phyloP scores from a whole-genome alignment of 2,329 filamentous ascomycete genomes.

The Ascochyta pisi region DNA sequence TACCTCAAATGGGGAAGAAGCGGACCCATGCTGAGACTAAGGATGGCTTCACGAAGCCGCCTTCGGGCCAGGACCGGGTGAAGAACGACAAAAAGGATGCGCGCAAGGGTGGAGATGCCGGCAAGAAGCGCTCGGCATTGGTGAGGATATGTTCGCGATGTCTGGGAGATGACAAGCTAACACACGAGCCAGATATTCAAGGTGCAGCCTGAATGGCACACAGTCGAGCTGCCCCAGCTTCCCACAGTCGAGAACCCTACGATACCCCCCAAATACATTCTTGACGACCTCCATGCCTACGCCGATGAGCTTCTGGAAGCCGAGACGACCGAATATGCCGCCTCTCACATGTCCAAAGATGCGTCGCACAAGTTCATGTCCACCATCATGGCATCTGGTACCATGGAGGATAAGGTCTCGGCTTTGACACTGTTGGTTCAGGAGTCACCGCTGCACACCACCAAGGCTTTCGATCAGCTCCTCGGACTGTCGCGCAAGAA shows the following conservation, averaged over 20 bases:
- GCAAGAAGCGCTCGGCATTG: conserved; percentile 38
- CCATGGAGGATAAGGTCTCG: conserved; percentile 94
- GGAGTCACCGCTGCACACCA: conserved; percentile 93
- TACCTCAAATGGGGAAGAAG: conserved; percentile 51
- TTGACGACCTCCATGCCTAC: conserved; percentile 70
- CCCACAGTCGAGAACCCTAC: conserved; percentile 55
- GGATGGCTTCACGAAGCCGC: conserved; percentile 49
- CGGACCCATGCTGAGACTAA: conserved; percentile 51
- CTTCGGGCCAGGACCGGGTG: conserved; percentile 41
- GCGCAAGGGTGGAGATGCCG: conserved; percentile 44
- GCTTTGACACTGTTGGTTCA: conserved; percentile 93
- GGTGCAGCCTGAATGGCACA: conserved; percentile 73
- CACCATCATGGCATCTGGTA: conserved; percentile 95
- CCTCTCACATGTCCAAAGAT: conserved; percentile 74
- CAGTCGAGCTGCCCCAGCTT: conserved; percentile 62
- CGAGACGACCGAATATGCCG: conserved; percentile 78
- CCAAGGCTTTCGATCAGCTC: conserved; percentile 85
- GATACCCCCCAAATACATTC: conserved; percentile 58
- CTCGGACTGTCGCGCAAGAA: conserved; percentile 87
- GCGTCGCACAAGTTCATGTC: conserved; percentile 96
- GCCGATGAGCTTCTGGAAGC: conserved; percentile 76
- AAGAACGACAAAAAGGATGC: conserved; percentile 38
- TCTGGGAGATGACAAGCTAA: conserved; percentile 25
- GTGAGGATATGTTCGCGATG: conserved; percentile 29
- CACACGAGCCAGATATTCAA: conserved; percentile 58